Evolutionary conservation across 2,329 filamentous ascomycete species (phyloP).

Genomic region (Sporothrix dimorphospora): DNA sequence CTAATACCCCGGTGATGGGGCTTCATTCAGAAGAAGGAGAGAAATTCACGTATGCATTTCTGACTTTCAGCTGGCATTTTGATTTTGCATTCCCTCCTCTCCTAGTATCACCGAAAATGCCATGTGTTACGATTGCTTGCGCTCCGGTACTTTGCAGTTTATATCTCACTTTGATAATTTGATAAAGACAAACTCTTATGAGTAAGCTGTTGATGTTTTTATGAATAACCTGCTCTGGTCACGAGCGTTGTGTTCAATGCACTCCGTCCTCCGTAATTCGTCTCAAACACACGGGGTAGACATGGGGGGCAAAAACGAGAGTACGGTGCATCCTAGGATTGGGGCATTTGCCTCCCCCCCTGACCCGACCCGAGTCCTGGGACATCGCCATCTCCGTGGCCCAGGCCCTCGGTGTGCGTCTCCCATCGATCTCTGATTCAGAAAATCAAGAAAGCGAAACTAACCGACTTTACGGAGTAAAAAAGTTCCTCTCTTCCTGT

Average conservation of each 20-base stretch:
- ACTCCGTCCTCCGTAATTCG: not conserved
- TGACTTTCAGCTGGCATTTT: not conserved
- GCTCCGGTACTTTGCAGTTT: not conserved
- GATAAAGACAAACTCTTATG: too few relatives aligned
- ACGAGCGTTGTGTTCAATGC: not conserved
- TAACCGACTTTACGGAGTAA: too few relatives aligned
- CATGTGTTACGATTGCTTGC: not conserved
- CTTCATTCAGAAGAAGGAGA: not conserved
- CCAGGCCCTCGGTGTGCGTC: not conserved
- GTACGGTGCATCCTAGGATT: not conserved
- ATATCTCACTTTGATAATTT: not conserved
- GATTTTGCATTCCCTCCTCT: not conserved
- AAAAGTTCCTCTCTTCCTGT: not conserved
- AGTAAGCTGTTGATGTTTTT: not conserved
- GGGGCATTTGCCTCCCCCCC: not conserved
- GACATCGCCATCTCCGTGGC: slow-evolving; percentile 15
- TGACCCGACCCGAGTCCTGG: too few relatives aligned
- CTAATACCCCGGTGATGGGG: not conserved
- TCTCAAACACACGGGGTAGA: slow-evolving; percentile 3
- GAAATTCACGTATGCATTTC: not conserved
- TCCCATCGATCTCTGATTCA: not conserved
- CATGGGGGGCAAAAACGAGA: not conserved
- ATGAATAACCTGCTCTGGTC: not conserved
- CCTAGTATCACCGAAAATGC: not conserved
- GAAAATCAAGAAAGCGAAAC: not conserved